Evolutionary conservation across 2,329 filamentous ascomycete genomes (phyloP), one percentile per base, ranked within the genome.

Genomic region (Aspergillus tubingensis): DNA sequence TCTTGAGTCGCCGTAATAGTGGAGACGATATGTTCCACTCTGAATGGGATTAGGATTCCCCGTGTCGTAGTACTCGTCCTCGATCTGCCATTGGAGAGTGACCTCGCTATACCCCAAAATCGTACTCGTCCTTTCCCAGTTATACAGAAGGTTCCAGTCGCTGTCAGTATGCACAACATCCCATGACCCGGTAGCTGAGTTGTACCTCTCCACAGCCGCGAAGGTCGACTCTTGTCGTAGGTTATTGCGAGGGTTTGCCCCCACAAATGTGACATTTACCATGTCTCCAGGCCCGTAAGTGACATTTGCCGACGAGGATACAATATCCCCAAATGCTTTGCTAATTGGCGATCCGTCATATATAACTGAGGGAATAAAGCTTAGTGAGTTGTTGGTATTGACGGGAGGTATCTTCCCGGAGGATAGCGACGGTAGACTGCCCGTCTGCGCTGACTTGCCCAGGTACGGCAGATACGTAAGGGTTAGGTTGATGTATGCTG

Each of bases 171-270:
- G 82, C 2, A 95, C 84, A 43, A 80, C 81, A 7, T 75, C 77
- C 94, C 94, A 97, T 0, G 54, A 69, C 13, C 72, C 79, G 27
- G 67, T 77, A 58, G 72, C 70, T 41, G 68, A 65, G 36, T 82
- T 73, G 51, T 85, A 81, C 70, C 81, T 81, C 79, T 97, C 92
- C 0, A 97, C 84, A 0, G 90, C 86, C 0, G 88, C 88, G 74
- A 87, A 97, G 0, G 92, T 96, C 2, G 82, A 83, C 69, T 91
- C 93, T 2, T 91, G 85, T 2, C 87, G 85, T 30, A 97, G 85
- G 65, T 96, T 90, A 74, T 97, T 97, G 30, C 94, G 85, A 15
- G 94, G 94, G 70, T 96, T 96, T 1, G 93, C 93, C 15, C 89
- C 94, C 2, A 94, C 85, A 74, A 97, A 97, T 0, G 82, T 87